A percentile compares a stretch with the other conserved stretches of the same genome.
Conservation (phyloP, 768 basidiomycete species). For the Candolleomyces aberdarensis region DNA sequence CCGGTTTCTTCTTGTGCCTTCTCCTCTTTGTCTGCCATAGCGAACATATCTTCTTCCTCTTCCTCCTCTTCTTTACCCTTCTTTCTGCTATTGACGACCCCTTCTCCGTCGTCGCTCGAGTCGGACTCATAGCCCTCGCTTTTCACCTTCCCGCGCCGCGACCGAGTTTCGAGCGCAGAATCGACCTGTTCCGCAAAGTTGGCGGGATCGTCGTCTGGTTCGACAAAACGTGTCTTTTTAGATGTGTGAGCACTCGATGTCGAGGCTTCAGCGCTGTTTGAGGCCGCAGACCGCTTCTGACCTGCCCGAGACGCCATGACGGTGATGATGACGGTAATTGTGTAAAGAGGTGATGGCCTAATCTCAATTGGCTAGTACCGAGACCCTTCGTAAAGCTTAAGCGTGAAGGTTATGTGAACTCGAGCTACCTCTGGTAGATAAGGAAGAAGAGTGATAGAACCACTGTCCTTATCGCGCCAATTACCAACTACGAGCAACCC, state of each 20-base stretch:
- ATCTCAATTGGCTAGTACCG: too few relatives aligned
- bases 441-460: constrained; percentile 1
- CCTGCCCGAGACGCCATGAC: constrained; percentile 30
- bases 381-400: too few relatives aligned
- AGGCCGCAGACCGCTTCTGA: constrained; percentile 33
- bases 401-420: neutral
- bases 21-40: constrained; percentile 57
- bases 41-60: constrained; percentile 82
- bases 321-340: constrained; percentile 4
- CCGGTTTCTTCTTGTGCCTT: constrained; percentile 36
- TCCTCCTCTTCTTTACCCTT: constrained; percentile 52
- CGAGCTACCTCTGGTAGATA: neutral
- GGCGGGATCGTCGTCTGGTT: constrained; percentile 70
- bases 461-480: constrained; percentile 6
- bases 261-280: constrained; percentile 26
- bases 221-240: constrained; percentile 79
- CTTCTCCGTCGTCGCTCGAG: constrained; percentile 91
- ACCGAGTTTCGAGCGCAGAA: constrained; percentile 64
- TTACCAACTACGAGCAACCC: neutral
- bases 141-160: constrained; percentile 72
- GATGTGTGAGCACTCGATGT: constrained; percentile 27
- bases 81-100: constrained; percentile 83
- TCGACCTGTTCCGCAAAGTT: constrained; percentile 81
- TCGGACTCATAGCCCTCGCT: constrained; percentile 91
- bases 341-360: neutral